Evolutionary conservation across 1,139 yeast species (phyloP), one percentile per base, ranked within the genome.

Genomic region (Arxiozyma slooffiae): DNA sequence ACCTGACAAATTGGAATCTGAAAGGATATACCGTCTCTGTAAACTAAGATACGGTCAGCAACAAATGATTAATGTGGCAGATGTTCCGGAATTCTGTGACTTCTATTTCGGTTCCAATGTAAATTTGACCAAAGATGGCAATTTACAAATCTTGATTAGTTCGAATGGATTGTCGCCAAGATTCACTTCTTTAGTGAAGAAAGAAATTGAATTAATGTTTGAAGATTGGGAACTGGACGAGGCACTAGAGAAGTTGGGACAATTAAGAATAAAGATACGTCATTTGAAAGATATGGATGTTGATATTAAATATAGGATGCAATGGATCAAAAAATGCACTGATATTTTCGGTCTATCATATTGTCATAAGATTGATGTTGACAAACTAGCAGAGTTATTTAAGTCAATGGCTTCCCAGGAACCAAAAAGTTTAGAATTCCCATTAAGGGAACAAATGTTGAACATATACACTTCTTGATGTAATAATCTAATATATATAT

Each of bases 61-160:
- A 34, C 66, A 64, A 44, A 47, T 61, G 49, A 59, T 67, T 37
- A 67, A 67, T 47, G 68, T 67, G 11, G 69, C 69, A 7, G 70
- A 67, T 49, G 60, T 61, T 17, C 69, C 69, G 7, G 58, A 60
- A 4, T 49, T 63, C n/a, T 67, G 70, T 52, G 68, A 65, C 48
- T 61, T 64, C 38, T 64, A 63, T 48, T 67, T 67, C 51, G 70
- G 70, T 9, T 65, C 68, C 22, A 63, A 66, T 47, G 49, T 60
- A 11, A 55, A 52, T 8, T 46, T 63, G 8, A 62, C 61, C 3
- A 39, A 30, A 3, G 43, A 48, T 6, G 54, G 52, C 7, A 22
- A 44, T 9, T 47, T 66, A 50, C 67, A 65, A 46, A 47, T 66
- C 22, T 50, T 66, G 56, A 60, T 66, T 14, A 61, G 66, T 8